phyloP scores from a whole-genome alignment of 2,329 filamentous ascomycete genomes.

The Hypoxylon sp. region DNA sequence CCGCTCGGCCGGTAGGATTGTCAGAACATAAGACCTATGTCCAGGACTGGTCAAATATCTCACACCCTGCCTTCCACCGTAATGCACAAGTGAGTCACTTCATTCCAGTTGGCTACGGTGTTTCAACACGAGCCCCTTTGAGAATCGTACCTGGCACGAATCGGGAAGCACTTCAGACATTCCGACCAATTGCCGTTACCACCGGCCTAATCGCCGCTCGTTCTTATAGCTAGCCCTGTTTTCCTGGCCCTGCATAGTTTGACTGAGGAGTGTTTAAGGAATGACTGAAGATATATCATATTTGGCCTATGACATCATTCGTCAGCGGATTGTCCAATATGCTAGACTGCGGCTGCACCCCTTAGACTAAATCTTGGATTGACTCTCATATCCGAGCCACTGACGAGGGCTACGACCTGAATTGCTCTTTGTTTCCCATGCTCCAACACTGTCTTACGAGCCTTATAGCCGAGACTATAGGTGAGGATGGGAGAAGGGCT shows the following conservation, averaged over 20 bases:
- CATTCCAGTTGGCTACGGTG: slow-evolving; percentile 29
- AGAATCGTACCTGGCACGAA: slow-evolving; percentile 25
- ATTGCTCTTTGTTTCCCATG: slow-evolving; percentile 16
- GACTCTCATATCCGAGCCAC: slow-evolving; percentile 22
- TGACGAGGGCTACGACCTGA: slow-evolving; percentile 35
- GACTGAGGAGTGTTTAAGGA: slow-evolving; percentile 21
- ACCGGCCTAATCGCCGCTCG: slow-evolving; percentile 16
- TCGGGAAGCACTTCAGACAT: slow-evolving; percentile 28
- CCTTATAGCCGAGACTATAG: slow-evolving; percentile 38
- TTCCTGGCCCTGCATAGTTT: slow-evolving; percentile 7
- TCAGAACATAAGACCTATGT: slow-evolving; percentile 10
- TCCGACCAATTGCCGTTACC: slow-evolving; percentile 28
- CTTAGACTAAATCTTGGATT: slow-evolving; percentile 9
- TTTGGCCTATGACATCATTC: slow-evolving; percentile 41
- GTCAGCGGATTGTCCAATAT: slow-evolving; percentile 23
- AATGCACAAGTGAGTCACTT: slow-evolving; percentile 30
- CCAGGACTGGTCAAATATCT: slow-evolving; percentile 15
- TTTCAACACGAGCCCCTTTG: slow-evolving; percentile 24
- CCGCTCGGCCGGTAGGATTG: slow-evolving; percentile 1
- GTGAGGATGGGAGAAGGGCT: slow-evolving; percentile 19
- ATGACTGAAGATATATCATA: slow-evolving; percentile 29
- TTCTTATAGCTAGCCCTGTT: slow-evolving; percentile 14
- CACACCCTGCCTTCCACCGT: slow-evolving; percentile 14
- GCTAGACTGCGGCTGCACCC: slow-evolving; percentile 33
- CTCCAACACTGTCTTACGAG: slow-evolving; percentile 26